Base-by-base conservation (phyloP, 352 stramenopile genomes). In the Thalassiosira exigua region DNA sequence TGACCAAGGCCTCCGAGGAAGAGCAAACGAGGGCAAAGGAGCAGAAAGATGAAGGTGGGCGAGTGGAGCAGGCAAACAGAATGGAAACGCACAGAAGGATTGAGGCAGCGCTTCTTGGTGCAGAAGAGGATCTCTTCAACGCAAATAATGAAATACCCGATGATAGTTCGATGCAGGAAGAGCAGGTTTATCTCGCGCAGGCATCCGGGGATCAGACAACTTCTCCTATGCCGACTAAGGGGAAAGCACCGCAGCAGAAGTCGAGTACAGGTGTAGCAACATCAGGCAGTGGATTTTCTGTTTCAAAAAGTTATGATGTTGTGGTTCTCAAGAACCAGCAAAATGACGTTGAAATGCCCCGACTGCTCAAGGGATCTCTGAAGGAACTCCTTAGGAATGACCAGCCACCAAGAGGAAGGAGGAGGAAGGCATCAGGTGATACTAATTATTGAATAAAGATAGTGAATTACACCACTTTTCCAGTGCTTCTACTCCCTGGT, bases 341-440 rank as follows among this genome's bases (percentile, higher is more conserved):
- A 62, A 29, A 21, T 39, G 24, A 68, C 54, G 48, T 78, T 26
- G 52, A 78, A 19, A 61, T 71, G 57, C 58, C 69, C 7, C 57
- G 65, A 22, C 22, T 71, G n/a, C 57, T 77, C 26, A 44, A 71
- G 36, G 58, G 69, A 48, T 78, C 69, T 27, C 39, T 78, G 32
- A 78, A 68, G 14, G 69, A 78, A 12, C 50, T 78, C 12, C 39
- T 78, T 4, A 78, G 68, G 51, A 50, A 78, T 19, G 51, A 58
- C 27, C 36, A 33, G 29, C 33, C 30, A 17, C 41, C 48, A 26
- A 65, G 52, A 58, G 58, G 59, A 30, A 64, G 33, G 7, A 21
- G 56, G 27, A 65, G 56, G 17, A 65, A 24, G 42, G 54, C 65
- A 0, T 74, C 52, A 42, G 64, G 51, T 52, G 48, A 72, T 62